Base-by-base conservation (phyloP, 306 rosid genomes). In the Malus domestica region DNA sequence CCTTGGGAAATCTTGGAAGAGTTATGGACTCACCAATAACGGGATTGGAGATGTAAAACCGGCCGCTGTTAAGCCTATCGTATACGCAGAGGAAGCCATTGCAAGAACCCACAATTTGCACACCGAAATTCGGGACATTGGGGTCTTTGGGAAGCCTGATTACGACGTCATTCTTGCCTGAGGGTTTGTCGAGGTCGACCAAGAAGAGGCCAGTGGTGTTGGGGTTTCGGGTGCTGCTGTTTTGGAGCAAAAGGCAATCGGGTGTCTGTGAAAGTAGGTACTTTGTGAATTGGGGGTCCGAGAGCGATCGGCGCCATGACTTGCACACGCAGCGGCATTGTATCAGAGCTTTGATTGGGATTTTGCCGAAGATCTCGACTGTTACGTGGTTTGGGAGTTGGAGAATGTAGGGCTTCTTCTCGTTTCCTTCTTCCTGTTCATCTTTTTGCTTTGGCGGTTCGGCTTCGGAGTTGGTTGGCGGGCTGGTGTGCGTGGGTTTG, bases 271-370 rank as follows among this genome's bases (percentile, higher is more conserved):
- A 67, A 22, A 70, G 15, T 1, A 49, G 74, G 62, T 70, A 49
- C 4, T 18, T 51, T 61, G 74, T 22, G 74, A 70, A 49, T 13
- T 49, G 42, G 45, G 74, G 74, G 18, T 70, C 61, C 20, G 74
- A 70, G 45, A 70, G 62, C 1, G 5, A 70, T 5, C 62, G 13
- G 6, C 74, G 44, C 74, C 74, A 70, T 9, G 61, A 70, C 18
- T 52, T 52, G 74, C 74, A 70, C 4, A 70, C 74, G n/a, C 61
- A 70, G 23, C 74, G 14, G 74, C 74, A 70, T 27, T 70, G 74
- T 25, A 70, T 49, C 14, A 51, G 74, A 10, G 62, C 29, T 30
- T 57, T 9, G 16, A 70, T 25, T 19, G 74, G 74, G 62, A 49
- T 54, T 51, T 51, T 27, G 74, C 40, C 16, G 44, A 70, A 51